phyloP scores from a whole-genome alignment of 495 filamentous ascomycete genomes.

The Copromyces sp. region DNA sequence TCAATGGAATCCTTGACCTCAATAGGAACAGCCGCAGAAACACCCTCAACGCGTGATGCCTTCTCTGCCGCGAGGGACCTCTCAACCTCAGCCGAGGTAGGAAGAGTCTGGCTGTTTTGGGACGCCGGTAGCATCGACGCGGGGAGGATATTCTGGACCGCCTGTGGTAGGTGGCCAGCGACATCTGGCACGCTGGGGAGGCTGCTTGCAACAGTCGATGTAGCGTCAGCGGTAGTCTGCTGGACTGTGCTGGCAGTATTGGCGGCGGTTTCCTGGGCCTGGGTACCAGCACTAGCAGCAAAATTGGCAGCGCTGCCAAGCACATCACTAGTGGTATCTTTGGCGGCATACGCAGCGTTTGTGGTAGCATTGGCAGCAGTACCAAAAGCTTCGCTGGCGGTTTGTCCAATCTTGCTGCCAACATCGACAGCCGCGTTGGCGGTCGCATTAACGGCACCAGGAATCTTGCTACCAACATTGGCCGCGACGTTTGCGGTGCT shows the following conservation, averaged over 20 bases:
- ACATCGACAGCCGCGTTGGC: slow-evolving; percentile 3
- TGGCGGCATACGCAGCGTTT: slow-evolving; percentile 1
- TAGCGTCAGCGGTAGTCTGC: slow-evolving; percentile 14
- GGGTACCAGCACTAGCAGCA: slow-evolving; percentile 2
- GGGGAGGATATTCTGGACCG: slow-evolving; percentile 26
- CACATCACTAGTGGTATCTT: not conserved
- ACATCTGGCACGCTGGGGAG: slow-evolving; percentile 9
- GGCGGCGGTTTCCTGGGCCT: slow-evolving; percentile 9
- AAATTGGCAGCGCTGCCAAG: slow-evolving; percentile 5
- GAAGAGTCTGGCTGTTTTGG: not conserved
- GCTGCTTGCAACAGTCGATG: not conserved
- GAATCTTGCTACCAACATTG: slow-evolving; percentile 12
- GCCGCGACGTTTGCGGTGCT: slow-evolving; percentile 21
- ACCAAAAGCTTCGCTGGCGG: not conserved
- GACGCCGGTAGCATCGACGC: slow-evolving; percentile 8
- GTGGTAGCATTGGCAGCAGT: not conserved
- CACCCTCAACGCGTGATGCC: slow-evolving; percentile 19
- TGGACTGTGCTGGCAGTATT: slow-evolving; percentile 1
- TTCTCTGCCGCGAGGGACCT: slow-evolving; percentile 4
- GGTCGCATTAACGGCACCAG: slow-evolving; percentile 7
- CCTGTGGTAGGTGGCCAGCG: slow-evolving; percentile 23
- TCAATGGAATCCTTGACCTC: slow-evolving; percentile 64
- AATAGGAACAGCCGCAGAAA: slow-evolving; percentile 50
- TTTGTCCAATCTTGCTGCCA: not conserved
- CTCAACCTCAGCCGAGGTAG: not conserved